Evolutionary conservation across 371 early-diverging fungal species (phyloP), one percentile per base, ranked within the genome.

Genomic region (Mortierella sp.): DNA sequence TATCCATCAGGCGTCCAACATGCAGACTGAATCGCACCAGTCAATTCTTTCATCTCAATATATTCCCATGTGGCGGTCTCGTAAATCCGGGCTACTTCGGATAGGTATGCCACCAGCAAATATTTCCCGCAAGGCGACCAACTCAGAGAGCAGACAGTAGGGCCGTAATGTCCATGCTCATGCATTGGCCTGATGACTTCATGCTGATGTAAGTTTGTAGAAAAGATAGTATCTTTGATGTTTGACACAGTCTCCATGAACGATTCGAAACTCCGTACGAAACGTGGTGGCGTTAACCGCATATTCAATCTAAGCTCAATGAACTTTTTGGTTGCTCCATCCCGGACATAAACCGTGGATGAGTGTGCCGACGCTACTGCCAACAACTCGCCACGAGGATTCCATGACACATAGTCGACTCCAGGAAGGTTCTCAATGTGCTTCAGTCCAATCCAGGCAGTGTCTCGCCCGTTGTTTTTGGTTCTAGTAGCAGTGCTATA

Each of bases 1-100:
- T 68, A 41, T 15, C 82, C 69, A 24, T 81, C 72, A 0, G 82
- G 82, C 0, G 82, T 81, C 82, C 82, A 81, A 45, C 76, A 72
- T 3, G 72, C 76, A 28, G 76, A 69, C 50, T 81, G 76, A 32
- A 81, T 47, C 1, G 72, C 57, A 7, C 82, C 82, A 36, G 65
- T 66, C 33, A 81, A 19, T 28, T 76, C 82, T 19, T 65, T 69
- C n/a, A 81, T 62, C 19, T 69, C 67, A 15, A 72, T 63, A 45
- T 75, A 65, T 13, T 75, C 72, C 76, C 82, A 75, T 0, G 72
- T 81, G 13, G 76, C 66, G 0, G 72, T 58, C 13, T 62, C 65
- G 48, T 75, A 81, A 53, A 81, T 63, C 33, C 76, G 72, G 0
- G 58, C 70, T 15, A 61, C 58, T 4, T 76, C 82, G 0, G 72